Base-by-base conservation (phyloP, 768 basidiomycete genomes). In the Boletus rubropictus region DNA sequence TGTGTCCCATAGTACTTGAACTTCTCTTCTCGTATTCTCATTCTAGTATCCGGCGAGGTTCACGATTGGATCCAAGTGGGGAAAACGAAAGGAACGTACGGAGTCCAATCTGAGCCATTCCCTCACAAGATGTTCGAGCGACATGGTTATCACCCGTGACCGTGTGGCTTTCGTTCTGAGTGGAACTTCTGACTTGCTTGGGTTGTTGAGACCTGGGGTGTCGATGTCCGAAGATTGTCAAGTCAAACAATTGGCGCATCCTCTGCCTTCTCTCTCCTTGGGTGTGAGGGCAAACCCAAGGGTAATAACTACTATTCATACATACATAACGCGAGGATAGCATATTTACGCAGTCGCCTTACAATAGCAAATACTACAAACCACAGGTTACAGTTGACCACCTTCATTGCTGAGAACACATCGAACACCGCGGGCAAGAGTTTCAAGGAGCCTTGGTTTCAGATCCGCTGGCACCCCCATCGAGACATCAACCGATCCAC, bases 71-170 rank as follows among this genome's bases (percentile, higher is more conserved):
- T 21, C 12, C 5, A 35, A 5, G 36, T 20, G 7, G 20, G 31
- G 21, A 37, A 22, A 20, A 22, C 15, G 14, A 39, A 41, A 3
- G 21, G 14, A 15, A 34, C 48, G n/a, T 46, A 77, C 79, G 46
- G 69, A 64, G 56, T 80, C 78, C 32, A 77, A 49, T 39, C 64
- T 66, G 37, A 80, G 62, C 78, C 78, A 80, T 54, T 77, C 73
- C 11, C 64, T 62, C n/a, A 78, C 76, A 24, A 77, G 68, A 17
- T 64, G 51, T 48, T 74, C 66, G 22, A 80, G 61, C 11, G 49
- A 46, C 42, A 50, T 53, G 5, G 21, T 29, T 29, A 21, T 10
- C 20, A 37, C 9, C 32, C 21, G 38, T 8, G 15, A 38, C 34
- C 8, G 1, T 21, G 28, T 27, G 29, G 15, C 11, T 18, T 49